Percentiles rank a stretch among this genome's conserved stretches.
These are phyloP conservation scores for Tripterygium wilfordii DNA, from an alignment of 177 flowering plant genomes.

Conservation along the genomic window DNA sequence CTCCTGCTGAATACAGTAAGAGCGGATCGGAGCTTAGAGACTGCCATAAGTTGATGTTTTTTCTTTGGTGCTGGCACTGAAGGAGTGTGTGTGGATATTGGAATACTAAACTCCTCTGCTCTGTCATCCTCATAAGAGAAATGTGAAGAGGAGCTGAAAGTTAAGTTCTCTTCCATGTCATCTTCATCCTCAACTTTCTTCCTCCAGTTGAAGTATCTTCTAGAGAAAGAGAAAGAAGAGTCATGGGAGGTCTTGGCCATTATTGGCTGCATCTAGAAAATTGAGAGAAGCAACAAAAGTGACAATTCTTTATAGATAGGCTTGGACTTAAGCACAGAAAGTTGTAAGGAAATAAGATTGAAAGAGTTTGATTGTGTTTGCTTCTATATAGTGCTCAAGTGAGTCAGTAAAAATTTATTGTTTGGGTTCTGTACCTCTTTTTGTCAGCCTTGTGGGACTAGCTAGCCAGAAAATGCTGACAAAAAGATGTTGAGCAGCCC, in stretches of 20 bases:
- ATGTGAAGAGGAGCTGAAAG: constrained; percentile 7
- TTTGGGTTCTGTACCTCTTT: constrained; percentile 4
- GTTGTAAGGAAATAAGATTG: neutral
- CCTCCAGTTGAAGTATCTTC: constrained; percentile 51
- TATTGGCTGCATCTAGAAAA: constrained; percentile 46
- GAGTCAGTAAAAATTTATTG: no score
- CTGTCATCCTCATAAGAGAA: constrained; percentile 13
- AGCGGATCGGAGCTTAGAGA: constrained; percentile 49
- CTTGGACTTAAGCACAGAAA: no score
- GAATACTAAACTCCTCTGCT: constrained; percentile 10
- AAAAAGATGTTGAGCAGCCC: constrained; percentile 64
- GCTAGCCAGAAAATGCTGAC: constrained; percentile 29
- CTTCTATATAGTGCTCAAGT: no score
- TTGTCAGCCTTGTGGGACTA: constrained; percentile 16
- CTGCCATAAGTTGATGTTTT: constrained; percentile 22
- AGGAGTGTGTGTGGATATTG: neutral
- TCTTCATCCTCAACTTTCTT: constrained; percentile 39
- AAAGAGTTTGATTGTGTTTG: neutral
- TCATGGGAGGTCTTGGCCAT: constrained; percentile 48
- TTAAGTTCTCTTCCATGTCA: neutral
- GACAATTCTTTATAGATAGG: neutral
- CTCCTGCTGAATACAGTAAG: constrained; percentile 26
- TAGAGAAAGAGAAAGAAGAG: constrained; percentile 77
- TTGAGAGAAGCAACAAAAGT: neutral
- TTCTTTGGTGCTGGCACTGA: constrained; percentile 14